phyloP scores from a whole-genome alignment of 2,329 filamentous ascomycete species.

The Hymenoscyphus infarciens region DNA sequence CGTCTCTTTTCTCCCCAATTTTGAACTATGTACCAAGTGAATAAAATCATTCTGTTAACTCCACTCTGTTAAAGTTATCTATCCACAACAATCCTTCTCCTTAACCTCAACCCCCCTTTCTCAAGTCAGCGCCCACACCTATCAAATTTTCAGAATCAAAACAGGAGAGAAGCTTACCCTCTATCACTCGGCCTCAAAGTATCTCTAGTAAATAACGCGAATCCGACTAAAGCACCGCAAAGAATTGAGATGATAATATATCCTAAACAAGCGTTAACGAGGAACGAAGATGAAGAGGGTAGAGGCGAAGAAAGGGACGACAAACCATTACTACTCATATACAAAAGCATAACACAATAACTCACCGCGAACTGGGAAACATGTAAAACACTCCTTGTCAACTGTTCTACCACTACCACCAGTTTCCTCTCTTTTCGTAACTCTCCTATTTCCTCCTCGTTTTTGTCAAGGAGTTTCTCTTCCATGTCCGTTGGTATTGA shows the following conservation, averaged over 20 bases:
- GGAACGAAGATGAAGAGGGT: background rate
- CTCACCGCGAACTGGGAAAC: conserved; percentile 23
- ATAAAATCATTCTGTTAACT: too few species aligned
- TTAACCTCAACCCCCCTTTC: conserved; percentile 1
- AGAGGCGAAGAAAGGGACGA: background rate
- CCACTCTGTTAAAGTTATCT: background rate
- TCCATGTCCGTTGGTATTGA: conserved; percentile 17
- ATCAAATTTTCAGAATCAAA: background rate
- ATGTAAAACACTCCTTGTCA: conserved; percentile 20
- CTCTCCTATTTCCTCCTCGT: background rate
- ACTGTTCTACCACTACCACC: conserved; percentile 20
- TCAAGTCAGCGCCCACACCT: background rate
- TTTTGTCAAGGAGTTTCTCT: conserved; percentile 19
- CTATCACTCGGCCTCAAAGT: conserved; percentile 7
- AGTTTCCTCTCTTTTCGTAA: background rate
- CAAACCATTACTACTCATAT: conserved; percentile 29
- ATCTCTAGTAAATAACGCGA: conserved; percentile 27
- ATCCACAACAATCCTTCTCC: conserved; percentile 10
- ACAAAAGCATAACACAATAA: conserved; percentile 25
- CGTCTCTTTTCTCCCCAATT: too few species aligned
- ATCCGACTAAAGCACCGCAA: conserved; percentile 22
- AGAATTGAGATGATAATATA: conserved; percentile 28
- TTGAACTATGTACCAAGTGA: too few species aligned
- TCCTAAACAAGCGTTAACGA: conserved; percentile 13
- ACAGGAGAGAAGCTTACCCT: background rate